Base-by-base conservation (phyloP, 2,329 filamentous ascomycete species). In the Fusarium redolens region DNA sequence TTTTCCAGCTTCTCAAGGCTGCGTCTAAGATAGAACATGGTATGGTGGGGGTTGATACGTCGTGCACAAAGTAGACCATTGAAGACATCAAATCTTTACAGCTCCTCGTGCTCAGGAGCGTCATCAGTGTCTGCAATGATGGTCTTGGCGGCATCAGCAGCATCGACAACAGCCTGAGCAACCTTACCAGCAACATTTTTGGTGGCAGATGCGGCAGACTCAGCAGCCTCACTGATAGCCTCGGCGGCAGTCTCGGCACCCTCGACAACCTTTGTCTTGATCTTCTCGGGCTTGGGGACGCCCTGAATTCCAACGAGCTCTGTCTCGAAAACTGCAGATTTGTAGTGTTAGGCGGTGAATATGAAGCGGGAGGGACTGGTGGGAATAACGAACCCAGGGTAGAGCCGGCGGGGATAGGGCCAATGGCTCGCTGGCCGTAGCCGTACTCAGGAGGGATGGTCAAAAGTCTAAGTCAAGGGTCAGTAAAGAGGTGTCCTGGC, bases 391-490 rank as follows among this genome's bases (percentile, higher is more conserved):
- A 87, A 93, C 92, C 86, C 79, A 98, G 84, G 65, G 94, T 97
- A 75, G 93, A 91, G 37, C 91, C 92, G 8, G 89, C 91, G 22
- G 95, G 95, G 79, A 98, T 98, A 28, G 95, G 94, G 3, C 95
- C 95, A 80, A 93, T 89, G 41, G 83, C 87, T 60, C 90, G 87
- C 71, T 92, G 85, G 56, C 96, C 96, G 82, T 98, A 99, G 52
- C 90, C 96, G 79, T 92, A 85, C 79, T 92, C 90, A 25, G 96
- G 94, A n/a, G 95, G 94, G 63, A 99, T 96, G 25, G 92, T 98
- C 82, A 99, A 85, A 61, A 90, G 96, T 76, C 92, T 89, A 66
- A 65, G 69, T 13, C 61, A 66, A 43, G 25, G 44, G 60, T 71
- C 57, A 78, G 58, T 56, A 69, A 65, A 40, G 22, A 41, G 15